These are phyloP conservation scores for Scalesia atractyloides DNA, from an alignment of 129 eudicot genomes.

Conservation along the genomic window DNA sequence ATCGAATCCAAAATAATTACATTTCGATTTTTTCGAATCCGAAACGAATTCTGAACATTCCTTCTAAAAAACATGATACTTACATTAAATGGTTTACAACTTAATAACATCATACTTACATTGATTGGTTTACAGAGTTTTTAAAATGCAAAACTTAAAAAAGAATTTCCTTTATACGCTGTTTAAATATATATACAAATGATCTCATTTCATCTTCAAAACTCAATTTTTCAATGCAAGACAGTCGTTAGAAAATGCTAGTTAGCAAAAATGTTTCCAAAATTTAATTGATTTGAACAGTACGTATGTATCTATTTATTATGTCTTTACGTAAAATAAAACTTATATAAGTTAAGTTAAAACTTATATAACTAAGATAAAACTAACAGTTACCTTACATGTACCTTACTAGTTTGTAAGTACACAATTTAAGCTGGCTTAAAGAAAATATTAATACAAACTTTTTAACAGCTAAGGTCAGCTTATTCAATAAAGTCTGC, in stretches of 20 bases:
- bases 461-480: constrained; percentile 18
- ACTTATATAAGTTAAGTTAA: background rate
- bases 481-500: constrained; percentile 10
- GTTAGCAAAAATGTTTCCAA: background rate
- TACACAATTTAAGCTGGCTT: background rate
- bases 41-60: too few species aligned
- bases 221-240: background rate
- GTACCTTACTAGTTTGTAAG: constrained; percentile 3
- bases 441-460: constrained; percentile 15
- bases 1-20: too few species aligned
- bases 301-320: background rate
- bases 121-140: background rate
- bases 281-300: background rate
- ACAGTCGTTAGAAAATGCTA: background rate
- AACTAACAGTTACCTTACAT: constrained; percentile 11
- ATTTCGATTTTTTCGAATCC: too few species aligned
- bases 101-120: background rate
- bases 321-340: background rate
- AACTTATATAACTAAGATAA: background rate
- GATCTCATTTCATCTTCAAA: background rate
- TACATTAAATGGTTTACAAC: background rate
- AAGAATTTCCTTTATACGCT: background rate
- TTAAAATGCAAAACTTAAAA: background rate
- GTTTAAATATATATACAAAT: background rate
- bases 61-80: background rate